Percentiles rank a stretch among this genome's conserved stretches.
Evolutionary conservation across 257 asterid species (phyloP).

Genomic region (Lavandula angustifolia): DNA sequence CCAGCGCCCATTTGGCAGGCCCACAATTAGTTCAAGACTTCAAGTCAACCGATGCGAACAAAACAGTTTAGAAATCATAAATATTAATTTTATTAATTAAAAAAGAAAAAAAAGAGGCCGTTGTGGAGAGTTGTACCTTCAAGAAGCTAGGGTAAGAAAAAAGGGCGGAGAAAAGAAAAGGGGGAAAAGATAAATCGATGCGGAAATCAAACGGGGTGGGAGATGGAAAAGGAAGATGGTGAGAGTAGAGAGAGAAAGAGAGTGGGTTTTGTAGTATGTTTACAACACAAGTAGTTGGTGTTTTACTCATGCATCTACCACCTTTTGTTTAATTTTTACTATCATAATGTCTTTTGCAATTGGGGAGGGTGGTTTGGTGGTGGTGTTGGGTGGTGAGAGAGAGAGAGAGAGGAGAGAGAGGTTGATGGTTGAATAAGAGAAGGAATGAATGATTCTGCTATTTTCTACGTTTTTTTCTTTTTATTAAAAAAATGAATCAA

Average conservation of each 20-base stretch:
- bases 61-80: constrained; percentile 31
- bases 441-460: constrained; percentile 21
- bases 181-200: constrained; percentile 32
- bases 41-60: constrained; percentile 59
- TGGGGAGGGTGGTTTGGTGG: constrained; percentile 34
- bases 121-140: constrained; percentile 32
- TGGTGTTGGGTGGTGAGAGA: constrained; percentile 36
- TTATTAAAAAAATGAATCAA: not conserved
- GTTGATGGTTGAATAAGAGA: constrained; percentile 38
- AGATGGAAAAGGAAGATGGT: constrained; percentile 43
- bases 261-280: constrained; percentile 33
- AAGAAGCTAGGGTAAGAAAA: constrained; percentile 4
- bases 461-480: constrained; percentile 16
- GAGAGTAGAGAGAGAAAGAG: constrained; percentile 33
- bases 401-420: constrained; percentile 34
- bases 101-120: constrained; percentile 24
- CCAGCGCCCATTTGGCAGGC: constrained; percentile 32
- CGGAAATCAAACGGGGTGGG: constrained; percentile 28
- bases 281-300: constrained; percentile 49
- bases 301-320: constrained; percentile 97
- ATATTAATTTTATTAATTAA: not conserved
- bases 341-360: constrained; percentile 33
- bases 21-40: constrained; percentile 34
- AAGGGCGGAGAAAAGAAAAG: not conserved
- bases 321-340: constrained; percentile 67